Conservation (phyloP, 2,329 filamentous ascomycete species). For the Cladosporium velox region DNA sequence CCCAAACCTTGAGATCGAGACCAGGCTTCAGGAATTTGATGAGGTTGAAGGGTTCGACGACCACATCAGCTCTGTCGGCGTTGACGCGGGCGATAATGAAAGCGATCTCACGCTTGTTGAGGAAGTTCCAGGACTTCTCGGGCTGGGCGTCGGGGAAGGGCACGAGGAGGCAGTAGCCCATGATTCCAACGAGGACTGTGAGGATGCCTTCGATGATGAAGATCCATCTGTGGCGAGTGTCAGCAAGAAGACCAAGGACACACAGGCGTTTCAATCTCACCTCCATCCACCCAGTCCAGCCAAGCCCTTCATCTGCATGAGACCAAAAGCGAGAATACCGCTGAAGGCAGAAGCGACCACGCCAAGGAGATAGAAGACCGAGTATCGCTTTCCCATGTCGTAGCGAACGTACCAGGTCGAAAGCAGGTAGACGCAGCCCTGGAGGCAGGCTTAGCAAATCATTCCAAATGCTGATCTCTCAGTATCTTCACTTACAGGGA, state of each 20-base stretch:
- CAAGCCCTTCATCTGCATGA: conserved; percentile 49
- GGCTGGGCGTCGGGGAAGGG: conserved; percentile 24
- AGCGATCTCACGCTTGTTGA: conserved; percentile 26
- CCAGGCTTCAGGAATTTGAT: conserved; percentile 52
- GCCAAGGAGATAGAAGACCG: conserved; percentile 55
- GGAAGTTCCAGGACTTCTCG: conserved; percentile 39
- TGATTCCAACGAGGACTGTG: conserved; percentile 21
- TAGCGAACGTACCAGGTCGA: conserved; percentile 54
- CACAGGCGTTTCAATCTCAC: conserved; percentile 37
- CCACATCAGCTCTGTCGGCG: conserved; percentile 21
- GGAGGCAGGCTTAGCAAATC: conserved; percentile 22
- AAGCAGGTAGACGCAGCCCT: conserved; percentile 66
- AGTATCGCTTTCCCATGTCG: conserved; percentile 24
- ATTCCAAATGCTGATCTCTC: not conserved
- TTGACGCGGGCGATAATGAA: conserved; percentile 24
- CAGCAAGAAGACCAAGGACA: not conserved
- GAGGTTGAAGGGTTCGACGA: conserved; percentile 21
- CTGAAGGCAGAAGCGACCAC: conserved; percentile 51
- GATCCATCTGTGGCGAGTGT: conserved; percentile 46
- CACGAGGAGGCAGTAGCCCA: conserved; percentile 19
- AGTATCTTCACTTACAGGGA: conserved; percentile 51
- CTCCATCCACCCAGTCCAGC: conserved; percentile 46
- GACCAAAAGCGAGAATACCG: conserved; percentile 45
- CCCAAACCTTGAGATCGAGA: conserved; percentile 56
- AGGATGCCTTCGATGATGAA: conserved; percentile 44